Evolutionary conservation across 768 basidiomycete genomes (phyloP).

Genomic region (Rhodocollybia butyracea): DNA sequence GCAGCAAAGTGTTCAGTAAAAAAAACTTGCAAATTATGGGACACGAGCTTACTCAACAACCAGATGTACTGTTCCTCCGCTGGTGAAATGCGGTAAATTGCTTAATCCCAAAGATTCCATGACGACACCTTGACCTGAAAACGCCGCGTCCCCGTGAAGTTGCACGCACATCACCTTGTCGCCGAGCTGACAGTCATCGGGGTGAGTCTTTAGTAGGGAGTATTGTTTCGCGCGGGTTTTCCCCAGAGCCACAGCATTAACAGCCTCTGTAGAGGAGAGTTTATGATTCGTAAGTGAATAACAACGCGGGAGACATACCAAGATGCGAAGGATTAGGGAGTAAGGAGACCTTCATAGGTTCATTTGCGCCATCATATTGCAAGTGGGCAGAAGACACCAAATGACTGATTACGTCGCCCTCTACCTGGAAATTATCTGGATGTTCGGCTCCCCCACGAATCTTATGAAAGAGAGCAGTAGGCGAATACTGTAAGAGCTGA

Average conservation of each 20-base stretch:
- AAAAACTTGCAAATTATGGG: background rate
- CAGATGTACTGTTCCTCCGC: constrained; percentile 86
- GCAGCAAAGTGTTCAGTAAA: constrained; percentile 8
- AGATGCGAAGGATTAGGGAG: constrained; percentile 81
- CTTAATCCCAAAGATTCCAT: constrained; percentile 88
- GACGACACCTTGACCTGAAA: constrained; percentile 86
- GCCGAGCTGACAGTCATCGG: constrained; percentile 50
- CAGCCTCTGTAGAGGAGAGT: constrained; percentile 59
- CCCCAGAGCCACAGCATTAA: constrained; percentile 84
- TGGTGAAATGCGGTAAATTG: constrained; percentile 89
- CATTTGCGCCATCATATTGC: constrained; percentile 45
- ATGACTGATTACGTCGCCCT: constrained; percentile 89
- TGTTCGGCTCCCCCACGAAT: constrained; percentile 77
- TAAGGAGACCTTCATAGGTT: constrained; percentile 67
- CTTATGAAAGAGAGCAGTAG: constrained; percentile 78
- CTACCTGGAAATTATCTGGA: constrained; percentile 60
- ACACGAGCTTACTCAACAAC: constrained; percentile 74
- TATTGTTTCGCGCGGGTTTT: constrained; percentile 92
- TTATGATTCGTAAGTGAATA: constrained; percentile 3
- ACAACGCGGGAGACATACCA: constrained; percentile 32
- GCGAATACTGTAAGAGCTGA: constrained; percentile 57
- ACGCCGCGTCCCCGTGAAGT: constrained; percentile 89
- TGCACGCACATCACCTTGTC: constrained; percentile 86
- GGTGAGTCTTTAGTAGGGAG: constrained; percentile 65
- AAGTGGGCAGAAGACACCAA: constrained; percentile 69